Evolutionary conservation across 108 stramenopile species (phyloP).

Genomic region (Skeletonema grethae): DNA sequence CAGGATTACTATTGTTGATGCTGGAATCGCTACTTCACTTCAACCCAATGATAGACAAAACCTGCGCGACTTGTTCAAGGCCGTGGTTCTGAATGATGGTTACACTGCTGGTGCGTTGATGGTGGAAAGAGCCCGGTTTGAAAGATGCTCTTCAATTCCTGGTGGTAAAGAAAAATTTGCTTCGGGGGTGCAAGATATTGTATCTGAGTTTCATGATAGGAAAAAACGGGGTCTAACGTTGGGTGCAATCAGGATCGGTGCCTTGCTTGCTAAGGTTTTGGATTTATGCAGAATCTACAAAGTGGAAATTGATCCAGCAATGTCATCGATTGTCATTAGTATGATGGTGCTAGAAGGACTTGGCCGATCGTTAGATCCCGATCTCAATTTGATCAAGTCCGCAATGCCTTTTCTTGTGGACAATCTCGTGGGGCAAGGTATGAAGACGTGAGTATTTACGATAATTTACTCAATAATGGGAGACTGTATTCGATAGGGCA

Average conservation of each 20-base stretch:
- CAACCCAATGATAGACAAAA: slow-evolving; percentile 71
- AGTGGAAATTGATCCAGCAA: slow-evolving; percentile 91
- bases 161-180: slow-evolving; percentile 86
- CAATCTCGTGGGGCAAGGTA: slow-evolving; percentile 62
- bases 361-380: slow-evolving; percentile 83
- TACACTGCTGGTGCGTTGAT: slow-evolving; percentile 82
- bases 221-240: slow-evolving; percentile 81
- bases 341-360: slow-evolving; percentile 90
- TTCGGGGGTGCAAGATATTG: slow-evolving; percentile 69
- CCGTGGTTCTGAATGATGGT: slow-evolving; percentile 86
- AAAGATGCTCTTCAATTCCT: slow-evolving; percentile 76
- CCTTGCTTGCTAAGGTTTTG: slow-evolving; percentile 71
- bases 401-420: slow-evolving; percentile 83
- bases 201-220: slow-evolving; percentile 88
- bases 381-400: slow-evolving; percentile 80
- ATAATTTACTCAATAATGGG: slow-evolving; percentile 24
- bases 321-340: slow-evolving; percentile 85
- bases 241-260: slow-evolving; percentile 85
- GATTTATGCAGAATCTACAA: slow-evolving; percentile 81
- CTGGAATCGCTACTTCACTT: slow-evolving; percentile 81
- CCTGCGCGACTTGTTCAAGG: slow-evolving; percentile 80
- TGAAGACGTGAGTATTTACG: slow-evolving; percentile 17
- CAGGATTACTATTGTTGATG: slow-evolving; percentile 86
- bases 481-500: slow-evolving; percentile 43
- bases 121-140: slow-evolving; percentile 88